Conservation (phyloP, 1,284 basidiomycete species). For the Schizophyllum amplum region DNA sequence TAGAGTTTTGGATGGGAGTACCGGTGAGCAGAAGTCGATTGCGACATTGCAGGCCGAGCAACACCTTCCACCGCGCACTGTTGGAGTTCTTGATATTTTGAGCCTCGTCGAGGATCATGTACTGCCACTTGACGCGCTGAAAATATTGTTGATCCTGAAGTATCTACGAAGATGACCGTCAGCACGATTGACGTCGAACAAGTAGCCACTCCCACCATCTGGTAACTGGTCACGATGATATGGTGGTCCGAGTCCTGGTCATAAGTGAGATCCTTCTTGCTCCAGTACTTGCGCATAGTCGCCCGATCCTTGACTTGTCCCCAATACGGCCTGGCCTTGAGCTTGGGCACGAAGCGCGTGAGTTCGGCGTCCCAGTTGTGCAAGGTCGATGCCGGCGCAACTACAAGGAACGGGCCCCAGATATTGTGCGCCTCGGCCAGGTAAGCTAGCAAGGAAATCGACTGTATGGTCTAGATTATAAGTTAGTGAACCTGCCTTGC, state of each 20-base stretch:
- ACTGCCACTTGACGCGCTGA: conserved; percentile 98
- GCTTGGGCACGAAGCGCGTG: conserved; percentile 86
- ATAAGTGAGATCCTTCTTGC: conserved; percentile 95
- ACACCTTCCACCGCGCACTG: conserved; percentile 97
- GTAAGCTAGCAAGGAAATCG: conserved; percentile 94
- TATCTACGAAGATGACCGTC: conserved; percentile 39
- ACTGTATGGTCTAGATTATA: conserved; percentile 96
- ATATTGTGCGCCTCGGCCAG: conserved; percentile 97
- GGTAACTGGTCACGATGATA: conserved; percentile 95
- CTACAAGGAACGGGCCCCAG: conserved; percentile 99
- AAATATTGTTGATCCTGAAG: conserved; percentile 99
- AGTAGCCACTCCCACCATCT: conserved; percentile 56
- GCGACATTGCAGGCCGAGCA: conserved; percentile 93
- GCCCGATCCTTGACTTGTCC: conserved; percentile 95
- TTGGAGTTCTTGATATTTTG: conserved; percentile 99
- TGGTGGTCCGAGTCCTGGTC: conserved; percentile 96
- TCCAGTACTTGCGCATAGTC: conserved; percentile 96
- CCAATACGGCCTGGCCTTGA: conserved; percentile 98
- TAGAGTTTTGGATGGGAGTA: conserved; percentile 98
- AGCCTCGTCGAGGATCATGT: conserved; percentile 99
- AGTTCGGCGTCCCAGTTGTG: conserved; percentile 99
- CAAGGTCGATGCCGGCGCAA: conserved; percentile 94
- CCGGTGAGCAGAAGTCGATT: conserved; percentile 95
- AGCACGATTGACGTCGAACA: conserved; percentile 1
- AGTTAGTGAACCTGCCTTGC: conserved; percentile 3